phyloP scores from a whole-genome alignment of 2,329 filamentous ascomycete genomes.

The Dactylellina drechsleri region DNA sequence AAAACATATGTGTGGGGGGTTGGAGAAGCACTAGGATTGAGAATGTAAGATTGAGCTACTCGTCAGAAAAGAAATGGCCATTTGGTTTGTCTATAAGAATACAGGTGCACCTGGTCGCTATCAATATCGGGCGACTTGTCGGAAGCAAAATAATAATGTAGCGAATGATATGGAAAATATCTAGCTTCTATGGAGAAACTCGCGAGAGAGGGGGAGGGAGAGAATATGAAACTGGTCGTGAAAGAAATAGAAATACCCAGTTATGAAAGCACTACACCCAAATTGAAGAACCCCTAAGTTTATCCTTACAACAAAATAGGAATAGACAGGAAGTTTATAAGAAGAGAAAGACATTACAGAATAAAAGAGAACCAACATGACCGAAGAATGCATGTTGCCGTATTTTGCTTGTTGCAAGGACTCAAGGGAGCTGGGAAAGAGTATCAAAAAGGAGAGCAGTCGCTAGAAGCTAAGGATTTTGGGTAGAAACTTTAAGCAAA shows the following conservation, averaged over 20 bases:
- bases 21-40: too few relatives aligned
- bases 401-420: conserved; percentile 20
- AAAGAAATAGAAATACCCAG: conserved; percentile 17
- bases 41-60: background rate
- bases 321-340: conserved; percentile 24
- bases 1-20: too few relatives aligned
- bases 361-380: conserved; percentile 24
- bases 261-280: conserved; percentile 14
- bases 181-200: conserved; percentile 25
- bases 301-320: conserved; percentile 40
- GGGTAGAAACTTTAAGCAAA: conserved; percentile 9
- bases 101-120: conserved; percentile 6
- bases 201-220: too few relatives aligned
- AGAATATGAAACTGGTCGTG: background rate
- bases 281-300: conserved; percentile 30
- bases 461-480: conserved; percentile 38
- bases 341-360: conserved; percentile 20
- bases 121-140: background rate
- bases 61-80: background rate
- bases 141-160: background rate
- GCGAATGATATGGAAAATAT: conserved; percentile 1
- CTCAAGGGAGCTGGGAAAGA: conserved; percentile 17
- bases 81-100: too few relatives aligned
- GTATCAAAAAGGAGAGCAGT: conserved; percentile 42
- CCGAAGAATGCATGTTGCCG: conserved; percentile 37